Evolutionary conservation across 2,329 filamentous ascomycete species (phyloP).

Genomic region (Berkeleyomyces rouxiae): DNA sequence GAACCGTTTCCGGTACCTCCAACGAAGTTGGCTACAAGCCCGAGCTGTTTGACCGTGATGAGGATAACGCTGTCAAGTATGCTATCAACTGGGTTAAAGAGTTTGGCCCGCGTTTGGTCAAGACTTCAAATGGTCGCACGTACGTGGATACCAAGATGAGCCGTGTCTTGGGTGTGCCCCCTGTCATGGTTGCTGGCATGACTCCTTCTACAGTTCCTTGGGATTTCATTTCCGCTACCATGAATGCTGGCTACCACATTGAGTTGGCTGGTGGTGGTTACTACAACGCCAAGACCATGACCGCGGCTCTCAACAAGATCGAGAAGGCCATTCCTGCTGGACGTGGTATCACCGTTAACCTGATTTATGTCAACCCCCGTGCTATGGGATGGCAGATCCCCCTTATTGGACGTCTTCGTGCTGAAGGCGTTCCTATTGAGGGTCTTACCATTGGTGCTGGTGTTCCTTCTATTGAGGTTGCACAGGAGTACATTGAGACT

Average conservation of each 20-base stretch:
- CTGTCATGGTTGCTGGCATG: slow-evolving; percentile 86
- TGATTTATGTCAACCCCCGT: slow-evolving; percentile 80
- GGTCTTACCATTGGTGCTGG: slow-evolving; percentile 85
- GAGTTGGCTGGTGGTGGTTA: slow-evolving; percentile 83
- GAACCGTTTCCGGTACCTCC: slow-evolving; percentile 79
- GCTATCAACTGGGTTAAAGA: slow-evolving; percentile 97
- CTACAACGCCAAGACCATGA: slow-evolving; percentile 70
- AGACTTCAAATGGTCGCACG: slow-evolving; percentile 73
- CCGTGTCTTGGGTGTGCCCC: slow-evolving; percentile 65
- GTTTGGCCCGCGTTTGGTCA: slow-evolving; percentile 80
- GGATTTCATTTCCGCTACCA: slow-evolving; percentile 83
- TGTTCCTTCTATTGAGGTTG: slow-evolving; percentile 84
- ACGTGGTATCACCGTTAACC: slow-evolving; percentile 73
- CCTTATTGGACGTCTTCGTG: slow-evolving; percentile 59
- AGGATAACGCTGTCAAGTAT: slow-evolving; percentile 85
- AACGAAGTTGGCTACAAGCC: slow-evolving; percentile 93
- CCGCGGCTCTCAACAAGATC: slow-evolving; percentile 66
- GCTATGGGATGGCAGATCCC: slow-evolving; percentile 91
- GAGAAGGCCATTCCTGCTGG: slow-evolving; percentile 70
- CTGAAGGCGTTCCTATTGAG: slow-evolving; percentile 79
- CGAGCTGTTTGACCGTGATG: slow-evolving; percentile 91
- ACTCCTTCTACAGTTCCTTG: slow-evolving; percentile 76
- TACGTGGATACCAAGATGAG: slow-evolving; percentile 97
- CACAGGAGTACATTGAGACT: slow-evolving; percentile 85
- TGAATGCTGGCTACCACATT: slow-evolving; percentile 90